Evolutionary conservation across 108 stramenopile species (phyloP), one percentile per base, ranked within the genome.

Genomic region (Nitzschia palea): DNA sequence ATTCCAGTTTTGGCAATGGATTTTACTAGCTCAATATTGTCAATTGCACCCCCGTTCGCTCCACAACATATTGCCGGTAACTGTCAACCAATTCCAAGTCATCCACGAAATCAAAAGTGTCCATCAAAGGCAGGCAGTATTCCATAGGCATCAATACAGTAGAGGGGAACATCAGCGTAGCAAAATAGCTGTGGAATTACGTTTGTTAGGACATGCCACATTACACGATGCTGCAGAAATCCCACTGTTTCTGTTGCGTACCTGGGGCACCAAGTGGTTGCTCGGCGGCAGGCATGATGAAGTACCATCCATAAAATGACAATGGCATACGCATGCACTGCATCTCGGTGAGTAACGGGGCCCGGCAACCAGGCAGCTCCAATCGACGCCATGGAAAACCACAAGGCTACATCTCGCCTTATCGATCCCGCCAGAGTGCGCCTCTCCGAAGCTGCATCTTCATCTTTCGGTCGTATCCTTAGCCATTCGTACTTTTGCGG

Each of bases 81-180:
- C 27, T 25, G 5, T 17, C 65, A 26, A 67, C 45, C 15, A 37
- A 67, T 4, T 67, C 65, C 65, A 67, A 15, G 44, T 67, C 65
- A 34, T 55, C 65, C 20, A 67, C 65, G 29, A 42, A 32, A 67
- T 67, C 65, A 4, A 51, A 54, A 26, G 36, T 36, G 42, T 67
- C 65, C 65, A 67, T 67, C 4, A 67, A 27, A 42, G 65, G 65
- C 52, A 54, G 32, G 48, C 65, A 67, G 27, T 67, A 67, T 43
- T 67, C 65, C 65, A 67, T 36, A 3, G 65, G 65, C 65, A 67
- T 67, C 5, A 67, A 22, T 10, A 53, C 65, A 2, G 65, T 55
- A 3, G 65, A 67, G 27, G 65, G 65, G 51, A 67, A 67, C 12
- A 67, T 28, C 14, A 67, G 23, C 1, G 65, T 67, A 3, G 43